These are phyloP conservation scores for Dendrothele bispora DNA, from an alignment of 768 basidiomycete genomes.

Conservation along the genomic window DNA sequence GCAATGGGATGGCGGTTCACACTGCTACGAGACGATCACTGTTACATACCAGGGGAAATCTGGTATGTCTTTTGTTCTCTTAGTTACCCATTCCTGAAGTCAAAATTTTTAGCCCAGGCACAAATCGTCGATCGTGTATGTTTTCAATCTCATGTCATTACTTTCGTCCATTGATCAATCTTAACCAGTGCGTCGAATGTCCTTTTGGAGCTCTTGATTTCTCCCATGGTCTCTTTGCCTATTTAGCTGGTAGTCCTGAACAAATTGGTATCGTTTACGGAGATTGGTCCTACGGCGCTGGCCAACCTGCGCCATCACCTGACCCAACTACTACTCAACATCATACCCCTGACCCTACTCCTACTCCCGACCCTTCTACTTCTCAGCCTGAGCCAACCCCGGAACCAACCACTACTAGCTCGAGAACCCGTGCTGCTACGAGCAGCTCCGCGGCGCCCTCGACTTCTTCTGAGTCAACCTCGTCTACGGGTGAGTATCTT, in stretches of 20 bases:
- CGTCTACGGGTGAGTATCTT: slow-evolving; percentile 4
- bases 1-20: slow-evolving; percentile 40
- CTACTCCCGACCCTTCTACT: slow-evolving; percentile 8
- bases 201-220: slow-evolving; percentile 43
- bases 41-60: slow-evolving; percentile 38
- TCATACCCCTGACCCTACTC: neutral
- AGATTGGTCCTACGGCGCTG: slow-evolving; percentile 37
- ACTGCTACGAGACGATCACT: slow-evolving; percentile 46
- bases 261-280: slow-evolving; percentile 35
- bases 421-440: slow-evolving; percentile 1
- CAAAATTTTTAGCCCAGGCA: slow-evolving; percentile 26
- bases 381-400: slow-evolving; percentile 6
- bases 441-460: slow-evolving; percentile 13
- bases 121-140: slow-evolving; percentile 44
- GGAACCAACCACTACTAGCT: neutral
- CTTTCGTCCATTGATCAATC: slow-evolving; percentile 3
- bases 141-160: neutral
- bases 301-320: slow-evolving; percentile 10
- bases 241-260: slow-evolving; percentile 29
- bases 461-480: slow-evolving; percentile 7
- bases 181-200: slow-evolving; percentile 39
- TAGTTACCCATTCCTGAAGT: neutral
- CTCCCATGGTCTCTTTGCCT: slow-evolving; percentile 42
- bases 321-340: slow-evolving; percentile 11
- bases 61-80: neutral